Percentiles rank a stretch among this genome's conserved stretches.
Conservation (phyloP, 345 rosid genomes). For the Erodium maritimum region DNA sequence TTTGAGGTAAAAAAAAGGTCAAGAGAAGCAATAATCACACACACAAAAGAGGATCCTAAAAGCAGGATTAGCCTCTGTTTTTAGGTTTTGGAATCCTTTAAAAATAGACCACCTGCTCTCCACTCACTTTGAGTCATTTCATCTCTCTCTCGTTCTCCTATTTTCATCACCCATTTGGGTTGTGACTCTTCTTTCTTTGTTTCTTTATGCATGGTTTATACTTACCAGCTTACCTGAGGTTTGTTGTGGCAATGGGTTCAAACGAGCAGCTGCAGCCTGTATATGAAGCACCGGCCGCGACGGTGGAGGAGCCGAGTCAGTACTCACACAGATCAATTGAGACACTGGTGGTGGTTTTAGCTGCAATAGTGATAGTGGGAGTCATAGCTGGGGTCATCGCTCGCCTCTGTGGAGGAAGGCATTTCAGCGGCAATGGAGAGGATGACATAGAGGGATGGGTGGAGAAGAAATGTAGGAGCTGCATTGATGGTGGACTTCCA, state of each 20-base stretch:
- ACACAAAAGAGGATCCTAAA: constrained; percentile 11
- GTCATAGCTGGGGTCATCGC: constrained; percentile 70
- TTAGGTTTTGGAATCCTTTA: constrained; percentile 12
- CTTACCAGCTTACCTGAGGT: background rate
- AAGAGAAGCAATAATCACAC: constrained; percentile 2
- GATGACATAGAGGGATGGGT: constrained; percentile 87
- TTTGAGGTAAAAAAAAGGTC: background rate
- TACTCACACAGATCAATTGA: constrained; percentile 49
- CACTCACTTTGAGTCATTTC: too few relatives aligned
- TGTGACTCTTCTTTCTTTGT: background rate
- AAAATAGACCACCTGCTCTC: background rate
- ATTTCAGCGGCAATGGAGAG: constrained; percentile 52
- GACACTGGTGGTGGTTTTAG: constrained; percentile 68
- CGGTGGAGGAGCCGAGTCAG: constrained; percentile 16
- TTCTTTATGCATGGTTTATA: too few relatives aligned
- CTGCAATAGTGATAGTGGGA: constrained; percentile 58
- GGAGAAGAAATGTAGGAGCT: constrained; percentile 62
- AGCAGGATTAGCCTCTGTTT: background rate
- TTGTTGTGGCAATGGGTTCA: constrained; percentile 8
- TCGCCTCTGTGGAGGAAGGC: constrained; percentile 65
- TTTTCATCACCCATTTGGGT: background rate
- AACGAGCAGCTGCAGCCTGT: constrained; percentile 25
- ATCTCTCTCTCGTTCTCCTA: background rate
- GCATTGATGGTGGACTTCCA: constrained; percentile 75
- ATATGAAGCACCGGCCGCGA: constrained; percentile 17